Percentiles rank a stretch among this genome's conserved stretches.
phyloP scores from a whole-genome alignment of 139 green algal genomes.

The Volvox reticuliferus region DNA sequence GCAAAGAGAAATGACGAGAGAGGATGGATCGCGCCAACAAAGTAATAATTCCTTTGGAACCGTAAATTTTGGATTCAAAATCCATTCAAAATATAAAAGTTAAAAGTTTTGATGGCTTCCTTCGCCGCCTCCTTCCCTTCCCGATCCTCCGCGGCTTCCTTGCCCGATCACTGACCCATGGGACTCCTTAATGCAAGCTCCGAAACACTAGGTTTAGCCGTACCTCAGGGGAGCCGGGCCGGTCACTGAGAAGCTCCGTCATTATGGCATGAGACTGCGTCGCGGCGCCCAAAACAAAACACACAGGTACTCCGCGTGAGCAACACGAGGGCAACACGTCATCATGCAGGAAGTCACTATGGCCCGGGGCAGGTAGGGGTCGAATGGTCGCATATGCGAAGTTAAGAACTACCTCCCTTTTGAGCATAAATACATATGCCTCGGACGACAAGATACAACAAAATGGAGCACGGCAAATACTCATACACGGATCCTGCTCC shows the following conservation, averaged over 20 bases:
- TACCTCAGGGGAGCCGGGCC: slow-evolving; percentile 35
- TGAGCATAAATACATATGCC: neutral
- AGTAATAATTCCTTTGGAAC: neutral
- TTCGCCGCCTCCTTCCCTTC: neutral
- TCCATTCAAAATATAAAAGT: neutral
- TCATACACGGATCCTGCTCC: neutral
- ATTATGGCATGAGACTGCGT: slow-evolving; percentile 44
- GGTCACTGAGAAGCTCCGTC: slow-evolving; percentile 40
- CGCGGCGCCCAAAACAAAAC: neutral
- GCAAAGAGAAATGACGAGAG: neutral
- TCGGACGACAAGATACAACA: neutral
- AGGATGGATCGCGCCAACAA: neutral
- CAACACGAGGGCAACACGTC: no score
- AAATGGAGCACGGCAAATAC: neutral
- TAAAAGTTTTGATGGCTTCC: neutral
- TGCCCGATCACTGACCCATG: neutral
- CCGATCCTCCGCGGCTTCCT: neutral
- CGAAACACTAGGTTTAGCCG: neutral
- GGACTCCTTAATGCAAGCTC: neutral
- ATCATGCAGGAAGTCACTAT: neutral
- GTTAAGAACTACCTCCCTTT: no score
- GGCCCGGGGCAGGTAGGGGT: no score
- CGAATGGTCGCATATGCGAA: no score
- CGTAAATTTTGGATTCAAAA: neutral
- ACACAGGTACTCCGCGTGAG: no score